These are phyloP conservation scores for Pulveroboletus sp. DNA, from an alignment of 768 basidiomycete genomes.

Conservation along the genomic window DNA sequence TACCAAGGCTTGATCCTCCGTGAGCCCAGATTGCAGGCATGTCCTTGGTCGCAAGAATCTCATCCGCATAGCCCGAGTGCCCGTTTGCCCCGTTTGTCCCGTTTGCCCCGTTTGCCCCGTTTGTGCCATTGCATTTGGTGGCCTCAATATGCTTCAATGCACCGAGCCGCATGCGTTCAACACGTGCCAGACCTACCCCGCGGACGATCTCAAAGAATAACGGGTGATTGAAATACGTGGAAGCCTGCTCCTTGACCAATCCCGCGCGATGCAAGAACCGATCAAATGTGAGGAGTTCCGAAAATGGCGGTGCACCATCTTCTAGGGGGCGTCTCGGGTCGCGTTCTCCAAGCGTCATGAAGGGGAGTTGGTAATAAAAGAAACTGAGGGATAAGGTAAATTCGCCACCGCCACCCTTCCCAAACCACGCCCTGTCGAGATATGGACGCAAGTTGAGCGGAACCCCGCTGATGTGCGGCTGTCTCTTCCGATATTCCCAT, in stretches of 20 bases:
- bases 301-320: slow-evolving; percentile 36
- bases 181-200: slow-evolving; percentile 7
- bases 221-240: slow-evolving; percentile 37
- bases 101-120: too few relatives aligned
- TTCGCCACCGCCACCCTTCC: slow-evolving; percentile 40
- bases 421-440: slow-evolving; percentile 44
- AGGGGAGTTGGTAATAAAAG: slow-evolving; percentile 42
- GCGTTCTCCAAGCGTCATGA: slow-evolving; percentile 38
- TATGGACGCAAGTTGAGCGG: slow-evolving; percentile 50
- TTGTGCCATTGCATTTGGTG: too few relatives aligned
- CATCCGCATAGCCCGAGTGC: slow-evolving; percentile 12
- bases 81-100: too few relatives aligned
- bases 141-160: slow-evolving; percentile 22
- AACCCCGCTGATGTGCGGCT: slow-evolving; percentile 48
- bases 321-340: background rate
- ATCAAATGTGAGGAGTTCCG: slow-evolving; percentile 37
- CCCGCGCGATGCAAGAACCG: slow-evolving; percentile 46
- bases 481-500: slow-evolving; percentile 47
- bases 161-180: background rate
- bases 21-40: slow-evolving; percentile 13
- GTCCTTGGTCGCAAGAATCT: slow-evolving; percentile 4
- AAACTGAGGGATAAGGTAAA: slow-evolving; percentile 43
- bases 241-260: slow-evolving; percentile 35
- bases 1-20: slow-evolving; percentile 30
- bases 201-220: slow-evolving; percentile 42